These are phyloP conservation scores for Ceratobasidium sp. DNA, from an alignment of 1,284 basidiomycete genomes.

Conservation along the genomic window DNA sequence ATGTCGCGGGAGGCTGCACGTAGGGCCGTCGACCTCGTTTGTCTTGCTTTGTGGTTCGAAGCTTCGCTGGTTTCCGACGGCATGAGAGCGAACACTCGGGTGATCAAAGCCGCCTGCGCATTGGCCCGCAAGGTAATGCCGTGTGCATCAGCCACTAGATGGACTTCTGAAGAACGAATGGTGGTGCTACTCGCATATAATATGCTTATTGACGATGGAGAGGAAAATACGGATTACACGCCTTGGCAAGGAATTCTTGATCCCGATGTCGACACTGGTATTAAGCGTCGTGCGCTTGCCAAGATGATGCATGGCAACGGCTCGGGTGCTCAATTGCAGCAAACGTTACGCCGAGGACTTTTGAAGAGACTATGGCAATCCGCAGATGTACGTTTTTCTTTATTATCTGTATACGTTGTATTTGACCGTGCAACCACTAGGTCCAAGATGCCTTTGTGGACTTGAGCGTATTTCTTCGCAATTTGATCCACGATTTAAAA, in stretches of 20 bases:
- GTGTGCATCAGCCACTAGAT: conserved; percentile 62
- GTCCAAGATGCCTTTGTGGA: conserved; percentile 67
- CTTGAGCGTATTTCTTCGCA: conserved; percentile 56
- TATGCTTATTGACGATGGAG: conserved; percentile 64
- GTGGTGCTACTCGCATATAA: conserved; percentile 75
- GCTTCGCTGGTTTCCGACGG: conserved; percentile 74
- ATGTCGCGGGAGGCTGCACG: conserved; percentile 67
- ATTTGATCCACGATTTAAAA: conserved; percentile 21
- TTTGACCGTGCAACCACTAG: conserved; percentile 56
- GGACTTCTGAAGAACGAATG: conserved; percentile 72
- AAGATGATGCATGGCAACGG: conserved; percentile 48
- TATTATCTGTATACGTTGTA: conserved; percentile 15
- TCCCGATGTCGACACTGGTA: conserved; percentile 76
- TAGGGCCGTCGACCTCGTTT: conserved; percentile 74
- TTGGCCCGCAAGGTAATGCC: conserved; percentile 64
- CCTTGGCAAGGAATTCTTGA: conserved; percentile 70
- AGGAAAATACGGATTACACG: conserved; percentile 53
- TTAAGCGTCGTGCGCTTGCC: conserved; percentile 67
- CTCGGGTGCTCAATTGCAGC: conserved; percentile 56
- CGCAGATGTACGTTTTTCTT: conserved; percentile 66
- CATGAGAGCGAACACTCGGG: conserved; percentile 68
- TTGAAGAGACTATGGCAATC: conserved; percentile 70
- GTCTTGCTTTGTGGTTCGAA: conserved; percentile 77
- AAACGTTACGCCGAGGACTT: conserved; percentile 53
- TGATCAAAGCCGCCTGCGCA: conserved; percentile 72